Percentiles rank a stretch among this genome's conserved stretches.
These are phyloP conservation scores for Psilocybe azurescens DNA, from an alignment of 768 basidiomycete genomes.

Conservation along the genomic window DNA sequence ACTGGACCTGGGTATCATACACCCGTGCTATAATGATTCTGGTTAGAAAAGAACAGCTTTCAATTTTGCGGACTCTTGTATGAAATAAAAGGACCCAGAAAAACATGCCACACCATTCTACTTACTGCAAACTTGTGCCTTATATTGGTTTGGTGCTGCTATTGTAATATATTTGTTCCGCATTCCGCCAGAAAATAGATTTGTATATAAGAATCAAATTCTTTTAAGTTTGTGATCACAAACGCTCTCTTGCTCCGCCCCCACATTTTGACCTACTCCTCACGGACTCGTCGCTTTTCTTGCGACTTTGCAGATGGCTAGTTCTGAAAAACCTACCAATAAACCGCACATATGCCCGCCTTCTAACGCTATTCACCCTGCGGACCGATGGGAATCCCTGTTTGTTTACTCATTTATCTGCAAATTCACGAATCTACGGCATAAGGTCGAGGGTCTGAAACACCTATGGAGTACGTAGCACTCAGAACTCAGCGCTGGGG, in stretches of 20 bases:
- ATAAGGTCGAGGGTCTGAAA: conserved; percentile 79
- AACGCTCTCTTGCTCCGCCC: conserved; percentile 35
- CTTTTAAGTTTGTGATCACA: conserved; percentile 38
- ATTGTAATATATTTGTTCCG: conserved; percentile 61
- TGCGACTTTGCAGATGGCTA: conserved; percentile 41
- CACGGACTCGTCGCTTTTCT: conserved; percentile 38
- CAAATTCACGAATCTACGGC: conserved; percentile 78
- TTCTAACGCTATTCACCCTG: conserved; percentile 73
- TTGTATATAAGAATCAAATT: conserved; percentile 38
- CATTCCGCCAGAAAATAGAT: conserved; percentile 39
- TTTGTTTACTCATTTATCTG: conserved; percentile 88
- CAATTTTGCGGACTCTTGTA: not conserved
- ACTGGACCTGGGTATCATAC: not conserved
- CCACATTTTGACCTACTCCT: conserved; percentile 28
- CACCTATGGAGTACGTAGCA: conserved; percentile 79
- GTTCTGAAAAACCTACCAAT: conserved; percentile 32
- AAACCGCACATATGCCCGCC: conserved; percentile 59
- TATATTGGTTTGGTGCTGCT: conserved; percentile 24
- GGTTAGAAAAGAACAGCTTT: not conserved
- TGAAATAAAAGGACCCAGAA: not conserved
- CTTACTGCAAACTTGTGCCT: conserved; percentile 2
- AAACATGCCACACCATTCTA: not conserved
- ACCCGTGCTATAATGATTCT: not conserved
- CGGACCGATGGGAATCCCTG: conserved; percentile 85
- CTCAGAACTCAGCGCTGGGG: conserved; percentile 11